Percentiles rank a stretch among this genome's conserved stretches.
Conservation (phyloP, 2,329 filamentous ascomycete species). For the Microdochium nivale region DNA sequence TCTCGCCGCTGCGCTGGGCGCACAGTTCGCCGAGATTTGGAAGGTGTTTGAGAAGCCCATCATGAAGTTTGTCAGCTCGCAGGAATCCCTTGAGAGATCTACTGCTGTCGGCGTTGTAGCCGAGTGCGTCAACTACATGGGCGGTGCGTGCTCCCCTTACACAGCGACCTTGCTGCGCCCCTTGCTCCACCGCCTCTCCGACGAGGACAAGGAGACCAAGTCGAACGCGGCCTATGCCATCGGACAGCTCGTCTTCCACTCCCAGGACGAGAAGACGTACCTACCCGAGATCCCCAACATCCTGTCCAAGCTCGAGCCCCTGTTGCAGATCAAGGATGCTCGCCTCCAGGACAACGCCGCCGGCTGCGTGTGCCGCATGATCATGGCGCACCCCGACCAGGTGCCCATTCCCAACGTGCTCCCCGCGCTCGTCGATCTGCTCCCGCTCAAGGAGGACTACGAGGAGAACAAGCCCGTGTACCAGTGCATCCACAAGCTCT, state of each 20-base stretch:
- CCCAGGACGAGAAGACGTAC: conserved; percentile 64
- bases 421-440: conserved; percentile 65
- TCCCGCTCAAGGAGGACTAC: conserved; percentile 87
- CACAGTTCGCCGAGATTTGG: conserved; percentile 79
- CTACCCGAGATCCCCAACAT: conserved; percentile 69
- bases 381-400: conserved; percentile 75
- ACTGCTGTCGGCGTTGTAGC: conserved; percentile 88
- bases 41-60: conserved; percentile 93
- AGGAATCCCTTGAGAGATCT: conserved; percentile 79
- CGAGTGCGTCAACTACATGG: conserved; percentile 83
- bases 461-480: conserved; percentile 96
- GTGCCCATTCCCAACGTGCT: conserved; percentile 77
- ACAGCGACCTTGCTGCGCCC: conserved; percentile 70
- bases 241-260: conserved; percentile 77
- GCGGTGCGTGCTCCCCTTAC: conserved; percentile 69
- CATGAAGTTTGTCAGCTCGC: conserved; percentile 77
- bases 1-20: conserved; percentile 72
- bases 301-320: conserved; percentile 75
- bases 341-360: conserved; percentile 88
- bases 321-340: conserved; percentile 68
- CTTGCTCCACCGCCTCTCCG: conserved; percentile 75
- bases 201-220: conserved; percentile 86
- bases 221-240: conserved; percentile 92
- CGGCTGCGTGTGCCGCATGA: conserved; percentile 87
- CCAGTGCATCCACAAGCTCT: conserved; percentile 81